phyloP scores from a whole-genome alignment of 2,329 filamentous ascomycete genomes.

The Talaromyces sp. region DNA sequence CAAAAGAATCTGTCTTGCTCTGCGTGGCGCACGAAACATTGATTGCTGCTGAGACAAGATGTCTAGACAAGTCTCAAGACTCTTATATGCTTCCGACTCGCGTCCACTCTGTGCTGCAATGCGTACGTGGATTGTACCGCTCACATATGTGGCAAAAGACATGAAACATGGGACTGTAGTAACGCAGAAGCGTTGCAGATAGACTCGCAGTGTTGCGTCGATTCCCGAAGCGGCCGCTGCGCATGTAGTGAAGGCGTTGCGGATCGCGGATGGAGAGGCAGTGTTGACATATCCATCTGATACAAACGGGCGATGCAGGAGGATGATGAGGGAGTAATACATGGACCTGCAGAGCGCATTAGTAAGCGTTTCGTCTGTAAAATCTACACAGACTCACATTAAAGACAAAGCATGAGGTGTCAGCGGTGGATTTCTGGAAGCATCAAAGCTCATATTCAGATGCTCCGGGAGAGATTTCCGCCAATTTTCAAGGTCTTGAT shows the following conservation, averaged over 20 bases:
- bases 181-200: constrained; percentile 41
- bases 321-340: constrained; percentile 20
- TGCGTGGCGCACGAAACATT: constrained; percentile 25
- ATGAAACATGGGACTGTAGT: constrained; percentile 46
- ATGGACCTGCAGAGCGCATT: constrained; percentile 1
- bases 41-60: constrained; percentile 23
- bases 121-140: constrained; percentile 52
- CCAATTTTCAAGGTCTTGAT: constrained; percentile 7
- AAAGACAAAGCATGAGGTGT: constrained; percentile 13
- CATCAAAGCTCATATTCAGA: background rate
- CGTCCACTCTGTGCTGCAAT: constrained; percentile 39
- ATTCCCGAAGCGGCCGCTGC: constrained; percentile 36
- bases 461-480: constrained; percentile 10
- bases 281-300: constrained; percentile 11
- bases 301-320: constrained; percentile 22
- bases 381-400: background rate
- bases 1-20: constrained; percentile 25
- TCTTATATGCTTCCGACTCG: constrained; percentile 28
- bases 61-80: constrained; percentile 22
- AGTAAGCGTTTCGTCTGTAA: background rate
- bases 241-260: constrained; percentile 32
- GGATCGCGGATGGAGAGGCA: constrained; percentile 20
- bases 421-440: background rate
- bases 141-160: constrained; percentile 56
- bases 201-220: constrained; percentile 35